These are phyloP conservation scores for Helicostylum pulchrum DNA, from an alignment of 192 early-diverging fungal genomes.

Conservation along the genomic window DNA sequence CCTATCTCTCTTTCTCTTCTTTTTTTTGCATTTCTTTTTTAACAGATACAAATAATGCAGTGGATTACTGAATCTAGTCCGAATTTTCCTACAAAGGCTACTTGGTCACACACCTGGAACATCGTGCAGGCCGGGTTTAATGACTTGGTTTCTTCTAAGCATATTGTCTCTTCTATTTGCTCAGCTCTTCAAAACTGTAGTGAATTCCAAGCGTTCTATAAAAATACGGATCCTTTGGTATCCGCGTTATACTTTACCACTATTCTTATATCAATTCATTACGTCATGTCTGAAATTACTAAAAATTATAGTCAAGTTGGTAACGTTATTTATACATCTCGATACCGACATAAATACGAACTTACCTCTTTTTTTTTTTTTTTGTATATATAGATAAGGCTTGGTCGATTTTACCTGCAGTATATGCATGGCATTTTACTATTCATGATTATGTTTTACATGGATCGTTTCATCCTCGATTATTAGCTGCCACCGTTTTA, in stretches of 20 bases:
- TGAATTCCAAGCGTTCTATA: no score
- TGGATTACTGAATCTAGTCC: no score
- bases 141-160: no score
- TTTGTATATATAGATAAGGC: conserved; percentile 51
- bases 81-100: no score
- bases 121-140: no score
- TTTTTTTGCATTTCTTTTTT: no score
- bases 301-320: conserved; percentile 47
- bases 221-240: no score
- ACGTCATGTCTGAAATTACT: conserved; percentile 41
- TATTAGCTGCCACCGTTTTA: conserved; percentile 40
- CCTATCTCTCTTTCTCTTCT: no score
- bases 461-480: conserved; percentile 36
- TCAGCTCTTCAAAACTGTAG: no score
- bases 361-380: conserved; percentile 2
- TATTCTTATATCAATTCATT: conserved; percentile 30
- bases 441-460: conserved; percentile 46
- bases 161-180: no score
- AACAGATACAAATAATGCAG: no score
- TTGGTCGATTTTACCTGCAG: conserved; percentile 71
- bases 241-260: background rate
- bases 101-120: no score
- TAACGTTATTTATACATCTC: conserved; percentile 6
- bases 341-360: background rate
- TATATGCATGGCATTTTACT: conserved; percentile 56